Base-by-base conservation (phyloP, 306 rosid species). In the Parietaria judaica region DNA sequence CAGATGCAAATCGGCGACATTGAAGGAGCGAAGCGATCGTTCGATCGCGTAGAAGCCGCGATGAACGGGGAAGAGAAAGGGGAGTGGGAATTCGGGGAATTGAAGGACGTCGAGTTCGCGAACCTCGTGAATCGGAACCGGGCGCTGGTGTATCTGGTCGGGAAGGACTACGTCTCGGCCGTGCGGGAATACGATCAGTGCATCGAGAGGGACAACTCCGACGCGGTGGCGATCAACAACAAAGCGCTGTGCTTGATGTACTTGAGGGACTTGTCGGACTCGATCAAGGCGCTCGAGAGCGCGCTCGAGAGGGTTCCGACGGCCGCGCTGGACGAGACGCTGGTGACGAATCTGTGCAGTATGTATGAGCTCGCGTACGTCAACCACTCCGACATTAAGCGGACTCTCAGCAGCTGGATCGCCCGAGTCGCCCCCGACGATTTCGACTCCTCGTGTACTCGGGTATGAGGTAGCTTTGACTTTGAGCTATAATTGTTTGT, bases 321-420 rank as follows among this genome's bases (percentile, higher is more conserved):
- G 0, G 80, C 86, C 69, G 95, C 96, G 8, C 76, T 91, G 50
- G 85, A 85, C 8, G 98, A 91, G 69, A 87, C 98, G 0, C 63
- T 91, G 55, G 83, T 91, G 43, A 92, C 85, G 60, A 88, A 87
- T 75, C 74, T 91, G 80, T 91, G 98, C 69, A 91, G 98, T 64
- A 91, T 91, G 98, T 91, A 88, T 23, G 98, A 87, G 69, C 76
- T 91, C 80, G 98, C 98, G 3, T 85, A 91, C 74, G 95, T 91
- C 38, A 87, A 91, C 81, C 98, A 91, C 70, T 82, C 95, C 9
- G 97, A 91, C 66, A 63, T 80, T 60, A 91, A 91, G 84, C 79
- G 83, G 74, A 91, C 96, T 5, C 89, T 91, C 51, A 91, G 83
- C 73, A 91, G 68, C 80, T 91, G 98, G 98, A 88, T 91, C 65